phyloP scores from a whole-genome alignment of 352 stramenopile genomes.

The Blastocystis sp. region DNA sequence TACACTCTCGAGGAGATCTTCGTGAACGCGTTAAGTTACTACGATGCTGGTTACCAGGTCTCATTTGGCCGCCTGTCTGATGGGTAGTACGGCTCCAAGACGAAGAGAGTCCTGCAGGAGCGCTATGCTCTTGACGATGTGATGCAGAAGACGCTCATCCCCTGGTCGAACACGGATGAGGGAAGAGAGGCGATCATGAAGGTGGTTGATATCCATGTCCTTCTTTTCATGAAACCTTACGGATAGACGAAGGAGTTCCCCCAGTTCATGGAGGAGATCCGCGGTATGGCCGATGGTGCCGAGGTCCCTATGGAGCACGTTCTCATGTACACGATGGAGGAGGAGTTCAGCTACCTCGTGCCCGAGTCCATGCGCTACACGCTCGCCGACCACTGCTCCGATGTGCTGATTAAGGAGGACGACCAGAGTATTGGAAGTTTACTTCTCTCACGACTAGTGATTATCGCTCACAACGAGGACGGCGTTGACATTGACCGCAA shows the following conservation, averaged over 20 bases:
- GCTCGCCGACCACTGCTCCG: conserved; percentile 57
- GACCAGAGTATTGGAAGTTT: conserved; percentile 17
- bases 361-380: conserved; percentile 47
- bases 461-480: conserved; percentile 66
- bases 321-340: conserved; percentile 68
- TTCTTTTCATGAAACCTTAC: not conserved
- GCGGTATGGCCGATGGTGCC: conserved; percentile 62
- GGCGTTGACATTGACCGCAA: conserved; percentile 63
- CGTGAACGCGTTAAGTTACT: conserved; percentile 21
- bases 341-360: conserved; percentile 68
- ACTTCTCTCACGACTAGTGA: not conserved
- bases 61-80: not conserved
- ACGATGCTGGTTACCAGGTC: conserved; percentile 50
- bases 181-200: conserved; percentile 1
- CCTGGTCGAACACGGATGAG: conserved; percentile 3
- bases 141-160: conserved; percentile 46
- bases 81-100: conserved; percentile 29
- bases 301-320: not conserved
- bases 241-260: conserved; percentile 26
- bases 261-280: conserved; percentile 59
- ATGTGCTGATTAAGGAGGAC: conserved; percentile 57
- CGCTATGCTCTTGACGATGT: conserved; percentile 35
- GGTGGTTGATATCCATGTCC: conserved; percentile 29
- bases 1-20: conserved; percentile 38
- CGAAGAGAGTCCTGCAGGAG: conserved; percentile 10